A percentile compares a stretch with the other conserved stretches of the same genome.
Conservation (phyloP, 1,139 yeast species). For the Yamadazyma diddensiae region DNA sequence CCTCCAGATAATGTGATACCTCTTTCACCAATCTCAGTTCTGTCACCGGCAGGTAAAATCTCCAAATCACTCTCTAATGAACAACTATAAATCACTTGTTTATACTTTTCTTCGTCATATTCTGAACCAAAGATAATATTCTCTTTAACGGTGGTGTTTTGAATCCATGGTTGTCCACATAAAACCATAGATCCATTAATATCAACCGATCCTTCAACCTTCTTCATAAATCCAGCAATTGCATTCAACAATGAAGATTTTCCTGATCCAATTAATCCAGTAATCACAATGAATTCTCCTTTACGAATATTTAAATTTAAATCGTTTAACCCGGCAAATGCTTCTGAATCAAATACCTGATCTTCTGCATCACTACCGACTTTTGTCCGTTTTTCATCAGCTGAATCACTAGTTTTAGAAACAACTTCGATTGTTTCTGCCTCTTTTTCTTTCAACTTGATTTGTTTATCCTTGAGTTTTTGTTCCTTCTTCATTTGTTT, state of each 20-base stretch:
- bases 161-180: conserved; percentile 55
- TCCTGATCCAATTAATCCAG: conserved; percentile 74
- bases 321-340: conserved; percentile 33
- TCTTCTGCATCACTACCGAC: conserved; percentile 3
- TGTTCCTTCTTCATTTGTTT: conserved; percentile 2
- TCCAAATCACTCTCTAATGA: conserved; percentile 37
- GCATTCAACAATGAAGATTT: conserved; percentile 59
- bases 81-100: conserved; percentile 32
- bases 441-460: background rate
- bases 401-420: too few relatives aligned
- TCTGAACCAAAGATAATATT: conserved; percentile 35
- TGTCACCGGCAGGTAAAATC: conserved; percentile 41
- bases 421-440: background rate
- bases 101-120: conserved; percentile 26
- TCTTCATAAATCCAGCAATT: conserved; percentile 56
- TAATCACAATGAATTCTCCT: conserved; percentile 65
- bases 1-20: conserved; percentile 51
- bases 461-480: conserved; percentile 1
- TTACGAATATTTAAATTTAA: conserved; percentile 41
- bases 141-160: conserved; percentile 39
- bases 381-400: background rate
- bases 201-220: conserved; percentile 35
- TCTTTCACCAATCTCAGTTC: conserved; percentile 48
- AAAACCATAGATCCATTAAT: conserved; percentile 40
- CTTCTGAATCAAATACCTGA: conserved; percentile 6